Evolutionary conservation across 129 eudicot genomes (phyloP), one percentile per base, ranked within the genome.

Genomic region (Centella asiatica): DNA sequence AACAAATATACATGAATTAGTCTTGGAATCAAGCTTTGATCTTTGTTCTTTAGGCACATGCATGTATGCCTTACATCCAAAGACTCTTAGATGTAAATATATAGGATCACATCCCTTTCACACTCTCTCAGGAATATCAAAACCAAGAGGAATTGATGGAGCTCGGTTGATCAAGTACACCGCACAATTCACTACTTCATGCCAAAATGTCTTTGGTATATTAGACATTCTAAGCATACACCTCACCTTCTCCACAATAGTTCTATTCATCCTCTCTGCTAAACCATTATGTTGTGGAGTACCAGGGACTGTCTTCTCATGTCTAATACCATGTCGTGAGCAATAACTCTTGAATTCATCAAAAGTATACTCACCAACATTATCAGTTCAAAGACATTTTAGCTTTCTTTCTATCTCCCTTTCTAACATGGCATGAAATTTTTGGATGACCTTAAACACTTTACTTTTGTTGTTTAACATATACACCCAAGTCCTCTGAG

Each of bases 41-140:
- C n/a, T 56, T 27, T 68, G 44, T 39, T 55, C 62, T 42, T 40
- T 68, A 8, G 72, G 72, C 17, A 57, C 45, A 44, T 68, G 44
- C 54, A 57, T 64, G 26, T 10, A 57, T 3, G 72, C 32, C 45
- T 40, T 56, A 12, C n/a, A n/a, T n/a, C n/a, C n/a, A n/a, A n/a
- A n/a, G n/a, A n/a, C n/a, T n/a, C n/a, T n/a, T n/a, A n/a, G 11
- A 44, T 66, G 62, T 3, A 14, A 31, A 20, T 60, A 60, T 1
- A 28, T 18, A 2, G 36, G 47, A 14, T 60, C 49, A 24, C 39
- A 19, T 6, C 66, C 49, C 19, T 1, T 18, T 29, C 66, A 60
- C 4, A 37, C 56, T 26, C 24, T 50, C 19, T 50, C 9, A 50
- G 24, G 56, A n/a, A 50, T 23, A 50, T 50, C 56, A 50, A 20